Conservation (phyloP, 768 basidiomycete species). For the Mycena galericulata region DNA sequence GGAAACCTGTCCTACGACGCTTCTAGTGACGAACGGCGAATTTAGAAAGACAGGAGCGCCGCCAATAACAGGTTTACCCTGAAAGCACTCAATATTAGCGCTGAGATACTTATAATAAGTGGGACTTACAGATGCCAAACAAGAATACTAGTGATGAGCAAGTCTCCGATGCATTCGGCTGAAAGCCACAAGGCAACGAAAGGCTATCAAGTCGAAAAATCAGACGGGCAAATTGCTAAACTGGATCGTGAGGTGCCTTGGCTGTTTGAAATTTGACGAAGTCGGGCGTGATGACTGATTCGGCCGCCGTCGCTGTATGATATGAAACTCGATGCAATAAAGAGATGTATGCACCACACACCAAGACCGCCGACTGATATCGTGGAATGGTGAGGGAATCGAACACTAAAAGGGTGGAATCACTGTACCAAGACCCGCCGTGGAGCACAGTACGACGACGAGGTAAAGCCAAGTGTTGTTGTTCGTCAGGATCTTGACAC, state of each 20-base stretch:
- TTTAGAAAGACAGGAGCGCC: neutral
- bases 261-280: neutral
- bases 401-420: neutral
- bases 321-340: neutral
- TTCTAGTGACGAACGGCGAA: neutral
- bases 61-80: neutral
- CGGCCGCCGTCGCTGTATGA: neutral
- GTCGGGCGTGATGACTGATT: neutral
- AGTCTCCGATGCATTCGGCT: neutral
- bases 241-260: neutral
- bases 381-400: neutral
- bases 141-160: neutral
- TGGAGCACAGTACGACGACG: neutral
- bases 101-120: neutral
- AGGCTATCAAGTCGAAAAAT: neutral
- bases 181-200: conserved; percentile 6
- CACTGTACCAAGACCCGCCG: neutral
- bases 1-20: conserved; percentile 4
- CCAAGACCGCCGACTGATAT: conserved; percentile 2
- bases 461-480: neutral
- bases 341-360: neutral
- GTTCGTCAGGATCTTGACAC: conserved; percentile 19
- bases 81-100: neutral
- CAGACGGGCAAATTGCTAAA: neutral
- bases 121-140: neutral